Evolutionary conservation across 1,139 yeast genomes (phyloP), one percentile per base, ranked within the genome.

Genomic region (Blastobotrys petasosporus): DNA sequence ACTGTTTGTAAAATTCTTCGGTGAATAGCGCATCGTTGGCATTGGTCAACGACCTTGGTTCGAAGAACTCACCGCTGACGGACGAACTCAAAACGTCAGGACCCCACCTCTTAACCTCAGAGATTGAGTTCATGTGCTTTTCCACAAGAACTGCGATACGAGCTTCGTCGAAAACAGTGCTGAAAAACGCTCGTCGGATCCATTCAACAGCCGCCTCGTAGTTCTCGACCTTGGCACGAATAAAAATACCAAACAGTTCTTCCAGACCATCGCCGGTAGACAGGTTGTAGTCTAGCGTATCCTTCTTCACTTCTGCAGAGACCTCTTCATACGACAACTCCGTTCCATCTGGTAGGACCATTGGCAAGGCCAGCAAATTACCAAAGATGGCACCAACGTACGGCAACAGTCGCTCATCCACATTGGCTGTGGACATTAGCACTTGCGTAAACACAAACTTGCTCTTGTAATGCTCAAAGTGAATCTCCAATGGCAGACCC

Each of bases 71-170:
- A 55, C 82, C 73, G 54, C 74, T 71, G 32, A 78, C 72, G 10
- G 84, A 64, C 1, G 95, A 82, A 49, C 74, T 68, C 68, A 87
- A 68, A 79, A 90, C 82, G 2, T 74, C 65, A 42, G 78, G 78
- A 17, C 95, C 97, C 55, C 78, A 79, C 61, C 98, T 79, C 64
- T 88, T 90, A 38, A 75, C 70, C 47, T 87, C 95, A 0, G 95
- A 83, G 39, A 92, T 66, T 0, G 85, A 74, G 57, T 84, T 85
- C 50, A 88, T 67, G 42, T 83, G 71, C 58, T 85, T 86, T 53
- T 88, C 95, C 41, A 90, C 62, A 23, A 83, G 73, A 23, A 86
- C 79, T 52, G 74, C 74, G 17, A 88, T 75, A 61, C 97, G 75
- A 13, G 77, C 74, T 51, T 77, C 79, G 49, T 90, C 95, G 62